Percentiles rank a stretch among this genome's conserved stretches.
Conservation (phyloP, 228 moss, liverwort and hornwort species). For the Sphagnum fallax region DNA sequence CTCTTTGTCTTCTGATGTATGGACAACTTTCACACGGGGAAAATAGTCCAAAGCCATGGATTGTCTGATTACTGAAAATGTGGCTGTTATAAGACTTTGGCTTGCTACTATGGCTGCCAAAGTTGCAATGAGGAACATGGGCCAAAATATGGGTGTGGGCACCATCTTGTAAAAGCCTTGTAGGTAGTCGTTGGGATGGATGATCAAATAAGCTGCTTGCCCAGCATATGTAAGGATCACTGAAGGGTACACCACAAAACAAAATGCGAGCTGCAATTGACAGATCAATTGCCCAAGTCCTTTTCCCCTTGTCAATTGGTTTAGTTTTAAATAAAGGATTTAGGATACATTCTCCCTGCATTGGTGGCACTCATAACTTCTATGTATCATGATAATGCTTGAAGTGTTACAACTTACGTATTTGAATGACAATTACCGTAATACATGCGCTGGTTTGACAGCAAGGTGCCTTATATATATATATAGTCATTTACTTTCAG, state of each 20-base stretch:
- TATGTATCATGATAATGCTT: no score
- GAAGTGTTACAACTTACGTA: no score
- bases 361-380: no score
- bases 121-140: conserved; percentile 77
- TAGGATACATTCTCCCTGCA: no score
- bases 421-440: no score
- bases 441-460: no score
- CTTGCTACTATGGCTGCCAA: conserved; percentile 77
- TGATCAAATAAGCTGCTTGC: conserved; percentile 79
- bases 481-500: no score
- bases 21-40: conserved; percentile 76
- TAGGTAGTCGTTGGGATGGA: conserved; percentile 46
- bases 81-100: conserved; percentile 79
- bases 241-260: conserved; percentile 64
- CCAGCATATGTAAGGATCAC: conserved; percentile 80
- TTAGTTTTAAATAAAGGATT: no score
- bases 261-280: conserved; percentile 63
- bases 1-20: conserved; percentile 66
- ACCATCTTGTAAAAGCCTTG: conserved; percentile 76
- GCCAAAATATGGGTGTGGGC: conserved; percentile 63
- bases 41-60: conserved; percentile 75
- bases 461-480: no score
- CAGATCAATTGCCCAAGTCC: neutral
- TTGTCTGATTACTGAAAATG: conserved; percentile 79
- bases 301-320: no score